Percentiles rank a stretch among this genome's conserved stretches.
Conservation (phyloP, 2,329 filamentous ascomycete genomes). For the Penicillium sp. region DNA sequence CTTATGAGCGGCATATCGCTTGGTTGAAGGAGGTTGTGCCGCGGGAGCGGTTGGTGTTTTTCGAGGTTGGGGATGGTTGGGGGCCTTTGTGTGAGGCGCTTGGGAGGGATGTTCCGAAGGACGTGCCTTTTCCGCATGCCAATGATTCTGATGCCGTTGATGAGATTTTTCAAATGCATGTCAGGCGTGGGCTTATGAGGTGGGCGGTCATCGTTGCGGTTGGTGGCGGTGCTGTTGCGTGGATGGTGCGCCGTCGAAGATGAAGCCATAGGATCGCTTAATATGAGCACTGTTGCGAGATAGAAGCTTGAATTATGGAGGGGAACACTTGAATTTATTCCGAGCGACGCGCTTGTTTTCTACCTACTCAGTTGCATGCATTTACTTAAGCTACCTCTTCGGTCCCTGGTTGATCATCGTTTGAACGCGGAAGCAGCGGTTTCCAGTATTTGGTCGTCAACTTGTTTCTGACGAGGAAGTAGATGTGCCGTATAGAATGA, state of each 20-base stretch:
- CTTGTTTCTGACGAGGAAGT: neutral
- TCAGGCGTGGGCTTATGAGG: constrained; percentile 29
- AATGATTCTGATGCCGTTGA: constrained; percentile 36
- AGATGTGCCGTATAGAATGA: neutral
- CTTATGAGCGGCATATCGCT: constrained; percentile 24
- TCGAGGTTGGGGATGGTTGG: constrained; percentile 48
- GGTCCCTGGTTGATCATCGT: neutral
- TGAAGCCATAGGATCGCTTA: no score
- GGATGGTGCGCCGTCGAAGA: neutral
- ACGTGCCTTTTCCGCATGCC: constrained; percentile 40
- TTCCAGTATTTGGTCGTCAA: no score
- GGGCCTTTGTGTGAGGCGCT: constrained; percentile 49
- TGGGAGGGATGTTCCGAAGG: constrained; percentile 38
- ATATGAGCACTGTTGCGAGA: no score
- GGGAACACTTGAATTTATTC: no score
- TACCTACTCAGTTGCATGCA: neutral
- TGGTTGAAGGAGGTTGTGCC: constrained; percentile 31
- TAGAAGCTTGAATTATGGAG: no score
- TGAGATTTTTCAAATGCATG: constrained; percentile 20
- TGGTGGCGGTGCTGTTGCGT: constrained; percentile 15
- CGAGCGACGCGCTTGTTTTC: neutral
- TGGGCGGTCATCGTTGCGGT: constrained; percentile 30
- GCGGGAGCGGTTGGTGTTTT: constrained; percentile 38
- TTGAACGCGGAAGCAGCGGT: neutral
- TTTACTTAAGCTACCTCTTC: neutral